phyloP scores from a whole-genome alignment of 179 eudicot genomes.

The Corrigiola litoralis region DNA sequence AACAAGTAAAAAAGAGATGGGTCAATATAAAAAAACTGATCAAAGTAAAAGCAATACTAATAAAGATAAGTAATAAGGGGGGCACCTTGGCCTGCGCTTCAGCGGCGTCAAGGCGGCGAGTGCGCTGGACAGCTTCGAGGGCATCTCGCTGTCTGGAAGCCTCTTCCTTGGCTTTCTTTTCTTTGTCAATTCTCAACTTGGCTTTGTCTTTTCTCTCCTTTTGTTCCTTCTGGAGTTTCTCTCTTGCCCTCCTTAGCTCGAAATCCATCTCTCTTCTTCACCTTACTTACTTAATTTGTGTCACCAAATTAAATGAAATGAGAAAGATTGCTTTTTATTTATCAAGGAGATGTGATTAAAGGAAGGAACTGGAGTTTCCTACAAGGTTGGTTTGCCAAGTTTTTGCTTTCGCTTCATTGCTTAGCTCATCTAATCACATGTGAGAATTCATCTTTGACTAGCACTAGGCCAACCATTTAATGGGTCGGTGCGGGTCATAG shows the following conservation, averaged over 20 bases:
- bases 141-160: conserved; percentile 65
- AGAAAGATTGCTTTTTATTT: too few species aligned
- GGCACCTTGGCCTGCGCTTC: conserved; percentile 66
- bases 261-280: conserved; percentile 51
- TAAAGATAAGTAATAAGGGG: neutral
- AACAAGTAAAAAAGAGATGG: too few species aligned
- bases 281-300: neutral
- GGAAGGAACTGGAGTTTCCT: too few species aligned
- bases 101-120: conserved; percentile 70
- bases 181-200: conserved; percentile 46
- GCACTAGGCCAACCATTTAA: too few species aligned
- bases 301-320: too few species aligned
- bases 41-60: neutral
- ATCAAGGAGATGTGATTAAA: too few species aligned
- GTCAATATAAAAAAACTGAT: neutral
- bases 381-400: too few species aligned
- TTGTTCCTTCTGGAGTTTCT: conserved; percentile 83
- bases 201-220: conserved; percentile 71
- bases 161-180: conserved; percentile 61
- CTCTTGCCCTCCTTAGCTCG: conserved; percentile 82
- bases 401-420: too few species aligned
- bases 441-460: too few species aligned
- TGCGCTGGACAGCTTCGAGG: conserved; percentile 60
- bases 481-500: too few species aligned
- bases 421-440: conserved; percentile 4